Base-by-base conservation (phyloP, 78 protist species). In the Cavenderia fasciculata region DNA sequence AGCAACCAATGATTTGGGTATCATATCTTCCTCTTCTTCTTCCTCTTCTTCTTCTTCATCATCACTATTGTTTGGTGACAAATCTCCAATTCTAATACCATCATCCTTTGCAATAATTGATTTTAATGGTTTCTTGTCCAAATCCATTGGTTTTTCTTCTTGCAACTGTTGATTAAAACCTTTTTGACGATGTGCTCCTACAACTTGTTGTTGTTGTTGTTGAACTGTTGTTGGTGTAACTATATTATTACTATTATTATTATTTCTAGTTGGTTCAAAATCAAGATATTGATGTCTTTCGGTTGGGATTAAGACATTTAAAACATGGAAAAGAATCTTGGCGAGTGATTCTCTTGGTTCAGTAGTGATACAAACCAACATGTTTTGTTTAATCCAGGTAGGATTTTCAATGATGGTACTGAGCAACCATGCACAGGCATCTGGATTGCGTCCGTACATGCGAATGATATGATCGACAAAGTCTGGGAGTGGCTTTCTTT, bases 381-480 rank as follows among this genome's bases (percentile, higher is more conserved):
- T 52, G 1, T 38, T 52, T 23, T 88, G 86, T 34, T 31, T 29
- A 23, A 74, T 61, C 94, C 94, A 88, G 4, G 59, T 23, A 21
- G 43, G 16, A 34, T 87, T 86, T 11, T 73, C 34, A 40, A 76
- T 57, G 10, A 72, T 31, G 0, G 85, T 43, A 19, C 76, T 63
- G 59, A 88, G 33, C 14, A 88, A 52, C 94, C 94, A 88, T 11
- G 47, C 25, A 25, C 86, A 68, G 8, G 78, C 56, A 4, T 46
- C 59, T 11, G 27, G 18, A 61, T 87, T n/a, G 19, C 11, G 31
- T 41, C 41, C 66, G 25, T 56, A 49, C 1, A 59, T 34, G 14
- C 56, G 44, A 19, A 27, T 16, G 5, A 87, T 23, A 19, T 47
- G 61, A 12, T 27, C 52, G 14, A 87, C 75, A 10, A 68, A 34